Evolutionary conservation across 2,329 filamentous ascomycete genomes (phyloP).

Genomic region (Paecilomyces variotii): DNA sequence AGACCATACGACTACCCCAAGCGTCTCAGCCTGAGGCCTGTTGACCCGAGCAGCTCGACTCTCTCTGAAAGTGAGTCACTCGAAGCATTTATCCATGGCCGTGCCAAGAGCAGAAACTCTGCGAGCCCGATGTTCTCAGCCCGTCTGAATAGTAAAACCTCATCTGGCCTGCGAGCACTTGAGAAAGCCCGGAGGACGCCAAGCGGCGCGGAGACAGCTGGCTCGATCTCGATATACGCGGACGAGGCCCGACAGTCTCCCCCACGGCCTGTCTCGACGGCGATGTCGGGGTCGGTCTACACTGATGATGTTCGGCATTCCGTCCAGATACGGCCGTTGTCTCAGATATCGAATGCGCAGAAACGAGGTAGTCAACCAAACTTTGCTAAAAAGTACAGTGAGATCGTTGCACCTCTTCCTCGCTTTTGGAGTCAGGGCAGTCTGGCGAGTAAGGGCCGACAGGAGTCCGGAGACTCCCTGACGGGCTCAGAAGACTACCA

Average conservation of each 20-base stretch:
- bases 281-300: constrained; percentile 28
- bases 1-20: constrained; percentile 19
- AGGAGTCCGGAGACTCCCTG: constrained; percentile 12
- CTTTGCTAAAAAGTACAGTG: constrained; percentile 30
- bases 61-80: constrained; percentile 29
- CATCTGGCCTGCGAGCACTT: constrained; percentile 25
- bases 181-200: constrained; percentile 27
- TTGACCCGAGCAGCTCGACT: constrained; percentile 22
- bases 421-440: constrained; percentile 30
- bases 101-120: constrained; percentile 30
- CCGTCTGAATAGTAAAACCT: constrained; percentile 23
- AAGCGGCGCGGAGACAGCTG: constrained; percentile 25
- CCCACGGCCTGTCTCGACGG: constrained; percentile 25
- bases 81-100: constrained; percentile 31
- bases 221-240: constrained; percentile 22
- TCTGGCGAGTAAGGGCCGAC: constrained; percentile 16
- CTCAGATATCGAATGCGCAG: constrained; percentile 13
- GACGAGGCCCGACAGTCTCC: constrained; percentile 24
- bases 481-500: constrained; percentile 13
- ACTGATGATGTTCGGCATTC: constrained; percentile 27
- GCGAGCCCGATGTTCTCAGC: constrained; percentile 31
- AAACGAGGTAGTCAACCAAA: constrained; percentile 26
- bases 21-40: constrained; percentile 21
- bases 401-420: constrained; percentile 27
- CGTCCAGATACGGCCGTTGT: constrained; percentile 20